These are phyloP conservation scores for Colletotrichum caudatum DNA, from an alignment of 2,329 filamentous ascomycete genomes.

Conservation along the genomic window DNA sequence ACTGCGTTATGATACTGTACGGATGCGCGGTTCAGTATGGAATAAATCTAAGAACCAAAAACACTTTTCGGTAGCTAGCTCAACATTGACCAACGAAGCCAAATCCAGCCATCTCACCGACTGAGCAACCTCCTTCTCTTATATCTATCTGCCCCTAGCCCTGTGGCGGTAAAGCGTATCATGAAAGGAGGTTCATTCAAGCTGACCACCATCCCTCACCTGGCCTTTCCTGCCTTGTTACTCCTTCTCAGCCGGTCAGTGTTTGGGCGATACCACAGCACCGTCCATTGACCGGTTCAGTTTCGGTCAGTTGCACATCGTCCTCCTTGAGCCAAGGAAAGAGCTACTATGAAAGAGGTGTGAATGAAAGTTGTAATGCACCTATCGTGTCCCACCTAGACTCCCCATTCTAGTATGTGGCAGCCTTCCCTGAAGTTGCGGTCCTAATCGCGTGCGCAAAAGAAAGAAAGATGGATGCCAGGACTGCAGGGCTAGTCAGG, in stretches of 20 bases:
- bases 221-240: not conserved
- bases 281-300: constrained; percentile 11
- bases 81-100: not conserved
- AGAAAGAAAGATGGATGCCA: not conserved
- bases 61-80: not conserved
- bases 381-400: not conserved
- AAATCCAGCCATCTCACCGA: constrained; percentile 9
- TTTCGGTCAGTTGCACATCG: constrained; percentile 14
- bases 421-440: not conserved
- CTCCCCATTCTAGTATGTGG: not conserved
- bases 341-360: constrained; percentile 1
- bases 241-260: not conserved
- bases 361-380: not conserved
- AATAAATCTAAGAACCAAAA: not conserved
- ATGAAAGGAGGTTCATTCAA: constrained; percentile 11
- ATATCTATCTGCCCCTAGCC: constrained; percentile 6
- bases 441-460: not conserved
- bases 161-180: constrained; percentile 29
- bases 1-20: not conserved
- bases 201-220: constrained; percentile 3
- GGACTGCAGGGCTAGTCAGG: constrained; percentile 21
- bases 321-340: constrained; percentile 8
- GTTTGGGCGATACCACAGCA: not conserved
- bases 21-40: not conserved
- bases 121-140: constrained; percentile 6